These are phyloP conservation scores for Annulohypoxylon stygium DNA, from an alignment of 495 filamentous ascomycete species.

Conservation along the genomic window DNA sequence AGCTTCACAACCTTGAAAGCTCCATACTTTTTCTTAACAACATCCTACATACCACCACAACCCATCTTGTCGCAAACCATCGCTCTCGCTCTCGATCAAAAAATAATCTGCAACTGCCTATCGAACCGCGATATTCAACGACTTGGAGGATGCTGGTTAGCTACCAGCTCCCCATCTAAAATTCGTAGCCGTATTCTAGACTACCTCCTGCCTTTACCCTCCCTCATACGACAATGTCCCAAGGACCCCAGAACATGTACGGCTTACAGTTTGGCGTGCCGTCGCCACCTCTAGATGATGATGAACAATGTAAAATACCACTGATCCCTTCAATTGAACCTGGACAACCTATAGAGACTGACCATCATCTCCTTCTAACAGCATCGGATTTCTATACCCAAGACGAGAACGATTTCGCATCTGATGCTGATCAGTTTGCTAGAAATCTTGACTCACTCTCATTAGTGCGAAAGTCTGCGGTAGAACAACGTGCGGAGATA, in stretches of 20 bases:
- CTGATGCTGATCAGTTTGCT: slow-evolving; percentile 62
- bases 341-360: slow-evolving; percentile 30
- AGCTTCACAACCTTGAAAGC: slow-evolving; percentile 24
- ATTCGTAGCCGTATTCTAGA: slow-evolving; percentile 22
- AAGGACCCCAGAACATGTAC: slow-evolving; percentile 22
- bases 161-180: slow-evolving; percentile 41
- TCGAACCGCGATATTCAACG: slow-evolving; percentile 16
- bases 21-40: slow-evolving; percentile 39
- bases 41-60: slow-evolving; percentile 20
- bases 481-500: slow-evolving; percentile 59
- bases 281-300: slow-evolving; percentile 31
- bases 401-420: slow-evolving; percentile 50
- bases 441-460: slow-evolving; percentile 59
- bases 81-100: not conserved
- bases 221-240: slow-evolving; percentile 37
- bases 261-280: slow-evolving; percentile 38
- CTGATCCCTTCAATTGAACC: slow-evolving; percentile 28
- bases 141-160: slow-evolving; percentile 50
- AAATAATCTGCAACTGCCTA: slow-evolving; percentile 10
- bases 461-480: slow-evolving; percentile 45
- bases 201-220: slow-evolving; percentile 14
- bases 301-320: slow-evolving; percentile 43
- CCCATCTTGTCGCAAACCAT: not conserved
- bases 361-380: slow-evolving; percentile 23
- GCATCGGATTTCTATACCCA: slow-evolving; percentile 27